Conservation (phyloP, 179 eudicot species). For the Camellia oleifera region DNA sequence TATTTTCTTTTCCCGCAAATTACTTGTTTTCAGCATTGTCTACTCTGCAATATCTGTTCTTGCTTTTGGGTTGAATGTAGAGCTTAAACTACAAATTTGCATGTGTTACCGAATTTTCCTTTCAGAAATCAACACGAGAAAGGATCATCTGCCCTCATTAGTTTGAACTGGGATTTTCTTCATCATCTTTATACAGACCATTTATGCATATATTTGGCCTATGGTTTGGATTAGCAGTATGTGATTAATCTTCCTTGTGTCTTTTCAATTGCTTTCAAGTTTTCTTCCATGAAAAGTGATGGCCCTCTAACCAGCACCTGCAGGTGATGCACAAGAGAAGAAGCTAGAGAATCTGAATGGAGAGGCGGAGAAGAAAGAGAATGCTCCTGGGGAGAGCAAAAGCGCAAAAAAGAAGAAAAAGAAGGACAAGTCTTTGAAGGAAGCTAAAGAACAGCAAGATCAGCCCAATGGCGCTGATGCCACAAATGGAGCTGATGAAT, state of each 20-base stretch:
- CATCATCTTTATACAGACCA: neutral
- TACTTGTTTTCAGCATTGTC: neutral
- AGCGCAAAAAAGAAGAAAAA: constrained; percentile 90
- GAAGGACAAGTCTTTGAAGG: constrained; percentile 81
- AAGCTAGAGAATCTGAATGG: constrained; percentile 57
- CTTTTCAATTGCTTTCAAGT: neutral
- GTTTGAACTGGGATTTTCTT: neutral
- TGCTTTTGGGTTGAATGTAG: neutral
- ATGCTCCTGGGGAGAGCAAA: constrained; percentile 56
- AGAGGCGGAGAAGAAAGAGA: constrained; percentile 56
- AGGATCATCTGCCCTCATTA: neutral
- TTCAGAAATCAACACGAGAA: neutral
- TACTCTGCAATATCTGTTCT: neutral
- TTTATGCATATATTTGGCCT: neutral
- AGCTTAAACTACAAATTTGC: constrained; percentile 2
- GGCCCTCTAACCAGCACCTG: neutral
- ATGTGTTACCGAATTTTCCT: constrained; percentile 1
- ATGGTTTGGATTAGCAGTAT: constrained; percentile 37
- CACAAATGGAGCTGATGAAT: neutral
- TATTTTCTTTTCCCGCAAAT: neutral
- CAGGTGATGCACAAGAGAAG: constrained; percentile 59
- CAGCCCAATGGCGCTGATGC: constrained; percentile 30
- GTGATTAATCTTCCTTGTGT: neutral
- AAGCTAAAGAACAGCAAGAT: constrained; percentile 63
- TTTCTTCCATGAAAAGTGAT: constrained; percentile 22